phyloP scores from a whole-genome alignment of 2,329 filamentous ascomycete genomes.

The Aspergillus tamarii region DNA sequence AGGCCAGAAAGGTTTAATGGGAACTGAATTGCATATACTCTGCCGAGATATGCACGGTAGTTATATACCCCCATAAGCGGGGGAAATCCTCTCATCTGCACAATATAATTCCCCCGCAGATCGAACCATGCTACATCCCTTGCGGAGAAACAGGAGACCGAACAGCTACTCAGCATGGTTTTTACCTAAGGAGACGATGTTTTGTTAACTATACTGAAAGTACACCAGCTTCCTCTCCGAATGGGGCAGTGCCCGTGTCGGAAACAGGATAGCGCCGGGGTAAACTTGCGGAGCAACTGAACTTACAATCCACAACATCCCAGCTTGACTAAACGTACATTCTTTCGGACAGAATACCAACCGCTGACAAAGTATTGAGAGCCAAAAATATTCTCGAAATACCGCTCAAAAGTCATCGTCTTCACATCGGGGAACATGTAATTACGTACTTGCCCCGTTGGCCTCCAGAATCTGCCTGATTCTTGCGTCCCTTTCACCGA shows the following conservation, averaged over 20 bases:
- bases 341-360: neutral
- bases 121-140: neutral
- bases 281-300: neutral
- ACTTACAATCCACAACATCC: neutral
- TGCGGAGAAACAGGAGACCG: neutral
- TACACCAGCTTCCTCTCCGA: neutral
- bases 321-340: neutral
- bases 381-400: neutral
- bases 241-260: neutral
- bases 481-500: conserved; percentile 28
- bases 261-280: neutral
- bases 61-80: neutral
- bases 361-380: neutral
- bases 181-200: neutral
- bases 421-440: conserved; percentile 13
- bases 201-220: neutral
- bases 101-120: neutral
- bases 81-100: neutral
- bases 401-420: neutral
- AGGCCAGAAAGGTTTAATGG: neutral
- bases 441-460: conserved; percentile 25
- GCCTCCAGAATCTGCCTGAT: conserved; percentile 23
- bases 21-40: neutral
- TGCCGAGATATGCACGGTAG: neutral
- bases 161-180: neutral